Base-by-base conservation (phyloP, 2,329 filamentous ascomycete genomes). In the Colletotrichum musae region DNA sequence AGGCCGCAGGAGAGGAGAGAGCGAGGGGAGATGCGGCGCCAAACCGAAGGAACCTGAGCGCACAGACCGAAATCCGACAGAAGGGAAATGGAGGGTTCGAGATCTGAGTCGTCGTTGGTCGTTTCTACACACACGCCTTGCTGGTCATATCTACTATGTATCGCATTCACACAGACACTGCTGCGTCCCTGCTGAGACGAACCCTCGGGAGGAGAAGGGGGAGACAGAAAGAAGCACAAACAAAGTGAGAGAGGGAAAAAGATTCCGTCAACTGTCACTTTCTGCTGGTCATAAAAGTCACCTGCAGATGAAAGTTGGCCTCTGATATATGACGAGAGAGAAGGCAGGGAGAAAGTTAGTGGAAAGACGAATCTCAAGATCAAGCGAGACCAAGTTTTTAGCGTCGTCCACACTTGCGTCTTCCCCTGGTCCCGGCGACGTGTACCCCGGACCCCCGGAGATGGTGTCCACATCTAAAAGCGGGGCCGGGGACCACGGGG, bases 381-480 rank as follows among this genome's bases (percentile, higher is more conserved):
- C 66, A 41, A 66, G 36, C 48, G 26, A 66, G 61, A 56, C 62
- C 66, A 59, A 15, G 32, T 12, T 18, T 13, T 41, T 57, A 66
- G 62, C 63, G 62, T 26, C 50, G 56, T 41, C 50, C 26, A 64
- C 41, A 47, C 52, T 57, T n/a, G 21, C 39, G 48, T 48, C 21
- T 18, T 16, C 32, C 62, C 62, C 62, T 69, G 56, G 67, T 60
- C 51, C 67, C 67, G 67, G 67, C 67, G 62, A 54, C 47, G 56
- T n/a, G 21, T 45, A 41, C 67, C 66, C 66, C 66, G 56, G 62
- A 16, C 56, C 67, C 67, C 62, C 67, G 67, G 57, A 41, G 51
- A 26, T 6, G 10, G 7, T 7, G 21, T 18, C 62, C 56, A 59
- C 32, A 24, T 24, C n/a, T 16, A n/a, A 32, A 21, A 28, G 26